Percentiles rank a stretch among this genome's conserved stretches.
phyloP scores from a whole-genome alignment of 352 stramenopile genomes.

The Aphanomyces euteiches region DNA sequence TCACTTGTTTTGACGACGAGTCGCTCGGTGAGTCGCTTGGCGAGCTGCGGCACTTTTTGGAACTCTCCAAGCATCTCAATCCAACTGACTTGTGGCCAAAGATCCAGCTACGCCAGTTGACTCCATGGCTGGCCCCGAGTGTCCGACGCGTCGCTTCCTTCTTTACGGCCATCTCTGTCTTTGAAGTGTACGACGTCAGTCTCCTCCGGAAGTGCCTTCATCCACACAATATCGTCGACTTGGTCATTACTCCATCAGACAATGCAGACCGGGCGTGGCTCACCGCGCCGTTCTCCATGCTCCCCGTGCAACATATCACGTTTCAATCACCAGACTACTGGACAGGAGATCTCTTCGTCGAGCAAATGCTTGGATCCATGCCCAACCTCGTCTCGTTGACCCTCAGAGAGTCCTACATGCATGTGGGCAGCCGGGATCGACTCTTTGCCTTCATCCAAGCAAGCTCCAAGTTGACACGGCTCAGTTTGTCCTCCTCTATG shows the following conservation, averaged over 20 bases:
- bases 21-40: background rate
- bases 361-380: no score
- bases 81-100: slow-evolving; percentile 2
- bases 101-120: background rate
- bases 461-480: slow-evolving; percentile 11
- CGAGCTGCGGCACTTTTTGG: background rate
- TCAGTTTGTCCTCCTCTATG: background rate
- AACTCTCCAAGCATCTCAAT: background rate
- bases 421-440: background rate
- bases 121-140: background rate
- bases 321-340: no score
- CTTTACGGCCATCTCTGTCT: background rate
- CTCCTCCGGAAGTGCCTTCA: background rate
- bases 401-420: background rate
- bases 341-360: no score
- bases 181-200: slow-evolving; percentile 4
- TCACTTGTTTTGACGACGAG: background rate
- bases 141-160: background rate
- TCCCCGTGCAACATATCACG: slow-evolving; percentile 1
- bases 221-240: background rate
- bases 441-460: slow-evolving; percentile 5
- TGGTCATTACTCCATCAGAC: background rate
- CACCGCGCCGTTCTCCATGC: background rate
- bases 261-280: background rate
- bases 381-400: background rate